Evolutionary conservation across 179 eudicot genomes (phyloP), one percentile per base, ranked within the genome.

Genomic region (Amaranthus tricolor): DNA sequence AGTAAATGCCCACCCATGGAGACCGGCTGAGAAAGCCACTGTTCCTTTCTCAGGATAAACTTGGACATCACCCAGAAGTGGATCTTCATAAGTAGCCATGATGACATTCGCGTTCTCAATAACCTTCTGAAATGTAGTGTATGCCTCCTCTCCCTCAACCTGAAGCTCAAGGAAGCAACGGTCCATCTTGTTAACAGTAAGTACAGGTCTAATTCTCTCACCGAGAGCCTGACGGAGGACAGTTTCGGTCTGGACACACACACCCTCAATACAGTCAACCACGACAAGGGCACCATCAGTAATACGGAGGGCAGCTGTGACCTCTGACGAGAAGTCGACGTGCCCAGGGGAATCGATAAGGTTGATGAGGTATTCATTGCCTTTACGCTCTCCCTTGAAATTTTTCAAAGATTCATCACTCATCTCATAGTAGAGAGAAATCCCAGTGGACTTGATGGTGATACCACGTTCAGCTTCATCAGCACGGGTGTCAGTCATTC

Each of bases 391-490:
- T 7, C 79, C 79, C 57, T 9, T 62, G 31, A 17, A 70, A 43
- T 62, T 62, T 2, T 54, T 20, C 75, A 76, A 76, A 62, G 79
- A 16, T 45, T 15, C 79, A 62, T 76, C 75, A 2, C 64, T 17
- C 79, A 76, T 76, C 69, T 76, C 69, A 70, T 76, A 70, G 24
- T 76, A 76, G 20, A 76, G 50, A 43, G 79, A 76, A 10, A 70
- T 76, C 4, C 79, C 74, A 3, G 70, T 70, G 31, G 74, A 76
- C 70, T 76, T 76, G 75, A 70, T 76, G 50, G 79, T 70, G 56
- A 76, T 76, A 70, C 79, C 79, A 62, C 79, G 79, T 49, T 76
- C 79, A 53, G 75, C 79, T 70, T 76, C 79, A 76, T 76, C 79
- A 5, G 79, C 79, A 70, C 75, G 79, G 16, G 79, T 76, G 24